Percentiles rank a stretch among this genome's conserved stretches.
Evolutionary conservation across 768 basidiomycete genomes (phyloP).

Genomic region (Boletus edulis): DNA sequence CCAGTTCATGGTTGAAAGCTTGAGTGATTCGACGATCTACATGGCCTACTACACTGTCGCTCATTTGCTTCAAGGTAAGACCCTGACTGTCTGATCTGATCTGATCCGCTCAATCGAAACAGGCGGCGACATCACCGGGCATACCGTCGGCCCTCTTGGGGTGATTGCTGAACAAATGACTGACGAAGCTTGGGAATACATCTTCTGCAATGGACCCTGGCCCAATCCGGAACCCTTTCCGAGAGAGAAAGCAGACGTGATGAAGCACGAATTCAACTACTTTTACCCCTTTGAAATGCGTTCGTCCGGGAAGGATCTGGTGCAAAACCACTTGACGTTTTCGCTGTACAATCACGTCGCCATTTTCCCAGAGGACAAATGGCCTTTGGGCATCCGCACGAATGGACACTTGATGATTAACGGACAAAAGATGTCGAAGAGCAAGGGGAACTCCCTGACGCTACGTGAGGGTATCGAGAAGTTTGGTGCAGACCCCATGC

Average conservation of each 20-base stretch:
- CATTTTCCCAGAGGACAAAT: constrained; percentile 81
- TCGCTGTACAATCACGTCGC: constrained; percentile 94
- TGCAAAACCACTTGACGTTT: constrained; percentile 95
- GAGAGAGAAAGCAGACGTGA: constrained; percentile 73
- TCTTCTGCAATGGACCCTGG: constrained; percentile 78
- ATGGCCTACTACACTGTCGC: constrained; percentile 98
- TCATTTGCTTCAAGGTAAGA: constrained; percentile 85
- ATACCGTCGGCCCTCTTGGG: constrained; percentile 74
- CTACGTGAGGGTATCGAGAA: constrained; percentile 85
- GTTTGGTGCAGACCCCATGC: constrained; percentile 95
- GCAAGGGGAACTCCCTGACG: constrained; percentile 93
- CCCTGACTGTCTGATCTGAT: background rate
- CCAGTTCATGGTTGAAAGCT: constrained; percentile 91
- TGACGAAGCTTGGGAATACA: constrained; percentile 96
- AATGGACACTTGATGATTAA: constrained; percentile 98
- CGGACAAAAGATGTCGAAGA: constrained; percentile 99
- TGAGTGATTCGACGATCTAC: constrained; percentile 98
- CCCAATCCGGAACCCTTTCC: constrained; percentile 64
- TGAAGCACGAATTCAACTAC: constrained; percentile 92
- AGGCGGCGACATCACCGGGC: constrained; percentile 78
- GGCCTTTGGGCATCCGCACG: constrained; percentile 89
- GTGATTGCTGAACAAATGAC: constrained; percentile 92
- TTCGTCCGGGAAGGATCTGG: constrained; percentile 96
- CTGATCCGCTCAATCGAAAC: constrained; percentile 5
- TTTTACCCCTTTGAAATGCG: constrained; percentile 99